Base-by-base conservation (phyloP, 2,329 filamentous ascomycete genomes). In the Talaromyces islandicus region DNA sequence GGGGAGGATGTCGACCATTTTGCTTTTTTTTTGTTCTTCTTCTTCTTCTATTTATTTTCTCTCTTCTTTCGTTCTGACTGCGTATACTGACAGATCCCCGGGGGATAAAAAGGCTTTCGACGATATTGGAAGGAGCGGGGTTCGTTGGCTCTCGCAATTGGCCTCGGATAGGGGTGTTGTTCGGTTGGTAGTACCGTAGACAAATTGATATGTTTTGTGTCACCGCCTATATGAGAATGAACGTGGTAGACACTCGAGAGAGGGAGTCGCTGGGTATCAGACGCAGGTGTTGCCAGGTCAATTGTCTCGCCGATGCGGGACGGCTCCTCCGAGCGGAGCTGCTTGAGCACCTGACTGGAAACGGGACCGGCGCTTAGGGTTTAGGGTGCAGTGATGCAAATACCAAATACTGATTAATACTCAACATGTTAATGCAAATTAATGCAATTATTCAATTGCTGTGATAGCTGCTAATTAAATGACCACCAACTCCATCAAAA, bases 1-100 rank as follows among this genome's bases (percentile, higher is more conserved):
- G 55, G 77, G 77, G 66, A 80, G 68, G 63, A 80, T 78, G 74
- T 80, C 77, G 69, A 80, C 77, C 77, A 80, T 80, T 68, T 19
- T 60, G 54, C 35, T 6, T 19, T 14, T 21, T 17, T 52, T 27
- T 43, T 41, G n/a, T n/a, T 35, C 12, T 38, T 24, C 21, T 29
- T 19, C 51, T 54, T 7, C 38, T 54, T 46, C 30, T 43, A 25
- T 14, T 6, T 56, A 7, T 46, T 4, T 52, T 1, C 12, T 17
- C 12, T 52, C 12, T 25, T 29, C 24, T 7, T 10, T 19, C 43
- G 17, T 9, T 21, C 4, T n/a, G 19, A 4, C 7, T 19, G 43
- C 17, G 17, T 48, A 10, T 48, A 4, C 5, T 52, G 25, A 19
- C 12, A n/a, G n/a, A n/a, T n/a, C n/a, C 14, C 30, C 17, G 24